Percentiles rank a stretch among this genome's conserved stretches.
These are phyloP conservation scores for Cercospora sp. DNA, from an alignment of 2,329 filamentous ascomycete genomes.

Conservation along the genomic window DNA sequence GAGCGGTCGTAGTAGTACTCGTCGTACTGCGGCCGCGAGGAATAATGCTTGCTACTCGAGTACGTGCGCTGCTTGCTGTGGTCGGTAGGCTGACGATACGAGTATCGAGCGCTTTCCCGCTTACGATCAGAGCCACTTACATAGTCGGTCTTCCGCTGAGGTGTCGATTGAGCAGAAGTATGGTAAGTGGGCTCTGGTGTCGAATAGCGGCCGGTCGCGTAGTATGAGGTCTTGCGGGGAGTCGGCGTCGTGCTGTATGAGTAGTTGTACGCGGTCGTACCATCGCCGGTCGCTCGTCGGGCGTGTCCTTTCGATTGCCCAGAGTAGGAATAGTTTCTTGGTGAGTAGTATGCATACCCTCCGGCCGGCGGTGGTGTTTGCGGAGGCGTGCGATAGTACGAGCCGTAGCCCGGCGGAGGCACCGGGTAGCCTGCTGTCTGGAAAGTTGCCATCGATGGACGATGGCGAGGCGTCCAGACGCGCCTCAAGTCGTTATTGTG, in stretches of 20 bases:
- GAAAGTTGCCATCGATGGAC: constrained; percentile 36
- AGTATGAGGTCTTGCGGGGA: constrained; percentile 26
- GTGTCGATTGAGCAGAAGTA: constrained; percentile 49
- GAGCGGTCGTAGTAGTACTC: constrained; percentile 57
- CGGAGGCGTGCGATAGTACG: constrained; percentile 52
- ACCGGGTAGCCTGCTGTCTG: constrained; percentile 39
- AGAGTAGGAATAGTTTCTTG: constrained; percentile 52
- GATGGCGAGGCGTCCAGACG: constrained; percentile 40
- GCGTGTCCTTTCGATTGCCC: constrained; percentile 53
- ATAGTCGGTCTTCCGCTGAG: constrained; percentile 61
- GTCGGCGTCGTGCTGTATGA: constrained; percentile 39
- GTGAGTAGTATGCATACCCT: constrained; percentile 53
- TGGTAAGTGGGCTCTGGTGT: constrained; percentile 38
- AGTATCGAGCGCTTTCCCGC: constrained; percentile 47
- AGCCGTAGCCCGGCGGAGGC: constrained; percentile 52
- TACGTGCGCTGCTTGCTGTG: constrained; percentile 32
- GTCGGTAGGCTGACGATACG: constrained; percentile 56
- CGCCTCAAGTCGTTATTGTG: constrained; percentile 32
- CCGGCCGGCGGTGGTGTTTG: constrained; percentile 50
- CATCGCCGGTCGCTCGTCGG: constrained; percentile 57
- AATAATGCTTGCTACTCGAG: constrained; percentile 50
- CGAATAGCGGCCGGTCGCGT: constrained; percentile 21
- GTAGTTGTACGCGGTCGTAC: constrained; percentile 46
- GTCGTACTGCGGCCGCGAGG: constrained; percentile 53
- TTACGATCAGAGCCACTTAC: constrained; percentile 61